A percentile compares a stretch with the other conserved stretches of the same genome.
Conservation (phyloP, 2,329 filamentous ascomycete species). For the Phyllosticta citribraziliensis region DNA sequence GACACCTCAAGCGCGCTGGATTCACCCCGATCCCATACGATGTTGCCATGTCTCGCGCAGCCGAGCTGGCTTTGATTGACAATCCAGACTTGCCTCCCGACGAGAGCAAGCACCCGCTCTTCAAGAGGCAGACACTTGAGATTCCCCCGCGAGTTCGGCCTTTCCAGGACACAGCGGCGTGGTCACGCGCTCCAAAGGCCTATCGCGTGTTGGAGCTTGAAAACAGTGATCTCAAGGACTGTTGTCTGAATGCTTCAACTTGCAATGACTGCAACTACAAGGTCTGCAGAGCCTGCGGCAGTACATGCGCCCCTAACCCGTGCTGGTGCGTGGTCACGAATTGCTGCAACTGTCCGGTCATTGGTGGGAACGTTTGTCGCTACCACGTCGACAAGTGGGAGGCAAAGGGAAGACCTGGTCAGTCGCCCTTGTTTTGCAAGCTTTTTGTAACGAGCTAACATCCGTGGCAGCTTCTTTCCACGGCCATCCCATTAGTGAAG, state of each 20-base stretch:
- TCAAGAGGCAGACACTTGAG: not conserved
- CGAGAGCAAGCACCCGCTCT: not conserved
- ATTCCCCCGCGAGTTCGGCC: not conserved
- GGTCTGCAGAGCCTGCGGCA: not conserved
- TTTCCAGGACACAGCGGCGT: not conserved
- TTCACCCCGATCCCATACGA: not conserved
- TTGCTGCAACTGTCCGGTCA: not conserved
- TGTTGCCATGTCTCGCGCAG: not conserved
- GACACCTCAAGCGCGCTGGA: not conserved
- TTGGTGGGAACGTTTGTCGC: slow-evolving; percentile 3
- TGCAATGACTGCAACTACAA: slow-evolving; percentile 6
- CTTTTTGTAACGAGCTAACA: not conserved
- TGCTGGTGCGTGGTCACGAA: not conserved
- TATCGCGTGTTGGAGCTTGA: not conserved
- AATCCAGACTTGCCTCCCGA: not conserved
- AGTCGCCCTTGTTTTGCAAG: not conserved
- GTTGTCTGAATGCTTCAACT: not conserved
- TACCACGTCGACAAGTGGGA: not conserved
- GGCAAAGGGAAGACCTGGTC: not conserved
- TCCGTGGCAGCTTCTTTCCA: not conserved
- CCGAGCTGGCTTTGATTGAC: not conserved
- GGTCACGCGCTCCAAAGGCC: not conserved
- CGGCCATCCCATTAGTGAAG: not conserved
- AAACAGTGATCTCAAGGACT: not conserved
- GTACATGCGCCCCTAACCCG: slow-evolving; percentile 1